Conservation (phyloP, 2,329 filamentous ascomycete genomes). For the Ampelomyces quisqualis region DNA sequence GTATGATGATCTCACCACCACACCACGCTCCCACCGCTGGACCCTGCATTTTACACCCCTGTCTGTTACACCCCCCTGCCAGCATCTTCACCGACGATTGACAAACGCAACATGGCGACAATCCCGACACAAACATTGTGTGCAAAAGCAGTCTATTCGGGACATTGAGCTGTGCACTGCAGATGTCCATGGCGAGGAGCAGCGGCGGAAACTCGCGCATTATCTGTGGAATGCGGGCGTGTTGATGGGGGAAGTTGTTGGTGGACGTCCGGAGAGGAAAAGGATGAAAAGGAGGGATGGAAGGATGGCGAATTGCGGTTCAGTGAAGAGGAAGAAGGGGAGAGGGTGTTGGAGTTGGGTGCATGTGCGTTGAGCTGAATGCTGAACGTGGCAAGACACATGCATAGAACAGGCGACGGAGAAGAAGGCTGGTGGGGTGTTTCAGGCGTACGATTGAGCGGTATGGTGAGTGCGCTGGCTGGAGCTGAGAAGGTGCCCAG, state of each 20-base stretch:
- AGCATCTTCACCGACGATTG: constrained; percentile 69
- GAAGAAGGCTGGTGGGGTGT: constrained; percentile 32
- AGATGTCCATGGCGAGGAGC: constrained; percentile 54
- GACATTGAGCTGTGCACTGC: constrained; percentile 46
- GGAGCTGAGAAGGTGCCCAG: constrained; percentile 54
- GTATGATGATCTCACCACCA: neutral
- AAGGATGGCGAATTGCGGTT: constrained; percentile 38
- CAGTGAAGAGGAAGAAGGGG: constrained; percentile 32
- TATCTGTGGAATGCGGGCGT: constrained; percentile 70
- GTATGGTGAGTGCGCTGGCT: constrained; percentile 49
- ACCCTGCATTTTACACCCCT: constrained; percentile 12
- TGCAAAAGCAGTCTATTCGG: constrained; percentile 54
- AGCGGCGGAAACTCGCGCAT: constrained; percentile 66
- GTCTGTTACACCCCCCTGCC: constrained; percentile 46
- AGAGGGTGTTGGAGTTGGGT: constrained; percentile 64
- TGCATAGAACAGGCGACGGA: too few relatives aligned
- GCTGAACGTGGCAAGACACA: constrained; percentile 5
- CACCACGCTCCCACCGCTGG: neutral
- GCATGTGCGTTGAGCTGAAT: constrained; percentile 58
- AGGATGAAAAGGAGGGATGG: constrained; percentile 23
- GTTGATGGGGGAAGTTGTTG: constrained; percentile 49
- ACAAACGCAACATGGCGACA: constrained; percentile 65
- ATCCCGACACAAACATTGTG: constrained; percentile 56
- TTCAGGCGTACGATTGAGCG: constrained; percentile 49
- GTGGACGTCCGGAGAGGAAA: constrained; percentile 21